Evolutionary conservation across 495 filamentous ascomycete species (phyloP).

Genomic region (Filosporella fistucella): DNA sequence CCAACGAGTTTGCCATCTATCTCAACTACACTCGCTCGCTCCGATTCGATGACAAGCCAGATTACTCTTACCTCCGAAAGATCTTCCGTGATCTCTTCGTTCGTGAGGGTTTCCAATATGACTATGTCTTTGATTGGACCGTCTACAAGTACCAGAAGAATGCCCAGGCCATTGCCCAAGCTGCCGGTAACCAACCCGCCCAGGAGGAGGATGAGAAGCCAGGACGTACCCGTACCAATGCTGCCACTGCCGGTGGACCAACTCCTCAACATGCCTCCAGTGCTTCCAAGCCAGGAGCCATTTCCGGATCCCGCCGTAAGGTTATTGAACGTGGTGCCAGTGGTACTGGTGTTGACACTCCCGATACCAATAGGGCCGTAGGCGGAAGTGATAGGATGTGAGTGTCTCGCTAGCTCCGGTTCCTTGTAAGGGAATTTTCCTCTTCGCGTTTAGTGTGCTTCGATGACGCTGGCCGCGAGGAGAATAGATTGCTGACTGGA

Average conservation of each 20-base stretch:
- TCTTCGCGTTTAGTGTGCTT: constrained; percentile 82
- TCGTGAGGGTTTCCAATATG: constrained; percentile 98
- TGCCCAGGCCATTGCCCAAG: constrained; percentile 81
- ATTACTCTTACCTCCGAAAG: constrained; percentile 99
- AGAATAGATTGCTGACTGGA: constrained; percentile 64
- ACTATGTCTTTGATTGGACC: constrained; percentile 99
- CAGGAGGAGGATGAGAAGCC: constrained; percentile 74
- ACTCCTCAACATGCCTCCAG: constrained; percentile 48
- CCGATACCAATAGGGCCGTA: constrained; percentile 82
- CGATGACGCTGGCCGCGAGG: constrained; percentile 70
- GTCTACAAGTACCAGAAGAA: constrained; percentile 99
- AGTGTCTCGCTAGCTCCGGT: constrained; percentile 71
- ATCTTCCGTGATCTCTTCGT: constrained; percentile 99
- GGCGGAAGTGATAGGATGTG: constrained; percentile 98
- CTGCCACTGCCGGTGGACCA: constrained; percentile 53
- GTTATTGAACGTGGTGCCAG: constrained; percentile 65
- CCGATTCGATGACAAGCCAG: constrained; percentile 99
- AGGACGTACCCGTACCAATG: constrained; percentile 54
- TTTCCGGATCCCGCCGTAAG: constrained; percentile 79
- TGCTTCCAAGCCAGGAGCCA: constrained; percentile 64
- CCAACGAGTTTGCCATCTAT: constrained; percentile 99
- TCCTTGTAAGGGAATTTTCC: constrained; percentile 90
- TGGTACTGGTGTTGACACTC: constrained; percentile 57
- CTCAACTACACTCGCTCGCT: constrained; percentile 99
- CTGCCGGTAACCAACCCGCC: constrained; percentile 58